phyloP scores from a whole-genome alignment of 2,329 filamentous ascomycete species.

The Talaromyces pinophilus region DNA sequence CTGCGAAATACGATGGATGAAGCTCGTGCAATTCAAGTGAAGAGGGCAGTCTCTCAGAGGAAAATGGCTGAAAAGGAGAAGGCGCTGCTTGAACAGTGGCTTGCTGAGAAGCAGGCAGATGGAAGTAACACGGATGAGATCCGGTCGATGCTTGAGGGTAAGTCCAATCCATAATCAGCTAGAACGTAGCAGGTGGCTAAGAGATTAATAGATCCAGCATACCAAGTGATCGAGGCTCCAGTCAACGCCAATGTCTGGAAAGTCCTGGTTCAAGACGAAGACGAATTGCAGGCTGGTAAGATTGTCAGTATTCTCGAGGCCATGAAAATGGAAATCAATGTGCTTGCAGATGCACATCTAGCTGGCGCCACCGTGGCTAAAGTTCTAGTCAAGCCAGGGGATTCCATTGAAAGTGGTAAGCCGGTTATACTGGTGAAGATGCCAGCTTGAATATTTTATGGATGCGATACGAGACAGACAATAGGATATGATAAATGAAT shows the following conservation, averaged over 20 bases:
- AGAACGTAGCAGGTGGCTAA: constrained; percentile 17
- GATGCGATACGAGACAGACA: neutral
- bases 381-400: neutral
- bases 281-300: constrained; percentile 33
- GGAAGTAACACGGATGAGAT: neutral
- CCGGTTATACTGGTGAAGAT: neutral
- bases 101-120: neutral
- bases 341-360: neutral
- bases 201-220: constrained; percentile 35
- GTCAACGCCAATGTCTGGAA: constrained; percentile 59
- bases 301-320: constrained; percentile 54
- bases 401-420: constrained; percentile 2
- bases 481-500: neutral
- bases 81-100: neutral
- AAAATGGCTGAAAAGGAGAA: constrained; percentile 35
- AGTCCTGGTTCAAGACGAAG: constrained; percentile 46
- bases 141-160: neutral
- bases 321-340: constrained; percentile 60
- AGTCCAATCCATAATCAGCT: no score
- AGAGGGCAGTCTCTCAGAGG: constrained; percentile 53
- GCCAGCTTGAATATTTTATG: neutral
- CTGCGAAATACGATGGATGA: constrained; percentile 42
- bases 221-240: constrained; percentile 44
- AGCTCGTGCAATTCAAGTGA: constrained; percentile 28
- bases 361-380: neutral